These are phyloP conservation scores for Leccinum rimulosum DNA, from an alignment of 768 basidiomycete species.

Conservation along the genomic window DNA sequence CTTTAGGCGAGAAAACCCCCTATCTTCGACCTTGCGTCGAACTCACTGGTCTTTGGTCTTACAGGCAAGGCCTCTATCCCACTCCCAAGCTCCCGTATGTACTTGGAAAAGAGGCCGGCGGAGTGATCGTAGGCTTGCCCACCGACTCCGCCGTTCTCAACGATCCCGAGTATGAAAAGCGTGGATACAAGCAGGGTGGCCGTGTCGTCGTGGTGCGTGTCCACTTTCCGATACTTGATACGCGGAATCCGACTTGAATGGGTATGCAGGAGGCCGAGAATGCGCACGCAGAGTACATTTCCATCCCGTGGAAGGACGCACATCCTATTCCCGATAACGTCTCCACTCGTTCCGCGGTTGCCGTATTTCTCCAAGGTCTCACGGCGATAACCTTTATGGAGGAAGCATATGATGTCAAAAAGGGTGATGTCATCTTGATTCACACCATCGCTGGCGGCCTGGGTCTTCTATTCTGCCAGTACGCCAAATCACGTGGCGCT, in stretches of 20 bases:
- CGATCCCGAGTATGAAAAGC: conserved; percentile 60
- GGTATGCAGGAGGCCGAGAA: conserved; percentile 42
- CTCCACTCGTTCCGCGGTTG: conserved; percentile 61
- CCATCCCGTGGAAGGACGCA: conserved; percentile 58
- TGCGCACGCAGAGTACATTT: conserved; percentile 70
- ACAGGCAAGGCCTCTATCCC: conserved; percentile 65
- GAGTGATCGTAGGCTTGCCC: conserved; percentile 73
- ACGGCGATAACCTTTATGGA: conserved; percentile 77
- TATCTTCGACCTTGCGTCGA: background rate
- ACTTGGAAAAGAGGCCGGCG: conserved; percentile 78
- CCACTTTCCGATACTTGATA: background rate
- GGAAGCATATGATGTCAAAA: conserved; percentile 83
- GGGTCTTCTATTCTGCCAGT: conserved; percentile 65
- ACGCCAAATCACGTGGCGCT: conserved; percentile 72
- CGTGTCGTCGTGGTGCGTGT: conserved; percentile 65
- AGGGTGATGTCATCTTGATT: conserved; percentile 75
- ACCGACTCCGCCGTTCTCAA: conserved; percentile 58
- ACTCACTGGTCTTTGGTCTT: background rate
- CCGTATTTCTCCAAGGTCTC: conserved; percentile 68
- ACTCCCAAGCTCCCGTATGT: conserved; percentile 55
- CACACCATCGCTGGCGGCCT: conserved; percentile 93
- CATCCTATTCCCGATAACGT: conserved; percentile 65
- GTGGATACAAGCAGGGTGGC: conserved; percentile 65
- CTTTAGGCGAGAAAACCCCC: conserved; percentile 49
- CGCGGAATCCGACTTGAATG: background rate